phyloP scores from a whole-genome alignment of 1,284 basidiomycete genomes.

The Phellinidium pouzarii region DNA sequence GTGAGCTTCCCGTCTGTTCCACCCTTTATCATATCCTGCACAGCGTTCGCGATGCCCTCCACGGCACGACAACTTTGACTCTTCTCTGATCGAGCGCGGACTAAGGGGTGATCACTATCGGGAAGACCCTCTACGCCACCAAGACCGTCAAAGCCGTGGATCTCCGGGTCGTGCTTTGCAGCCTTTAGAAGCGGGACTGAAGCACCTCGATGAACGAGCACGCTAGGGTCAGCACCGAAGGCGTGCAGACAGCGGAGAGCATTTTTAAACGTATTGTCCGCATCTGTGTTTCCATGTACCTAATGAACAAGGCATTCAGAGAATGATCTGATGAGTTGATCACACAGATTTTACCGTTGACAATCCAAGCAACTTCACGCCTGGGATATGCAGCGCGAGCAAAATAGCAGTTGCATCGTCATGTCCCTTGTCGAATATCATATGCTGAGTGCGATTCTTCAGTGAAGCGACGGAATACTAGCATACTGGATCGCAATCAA shows the following conservation, averaged over 20 bases:
- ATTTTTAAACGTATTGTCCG: conserved; percentile 58
- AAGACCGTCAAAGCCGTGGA: conserved; percentile 74
- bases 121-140: conserved; percentile 75
- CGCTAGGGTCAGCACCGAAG: conserved; percentile 49
- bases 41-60: conserved; percentile 55
- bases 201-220: conserved; percentile 66
- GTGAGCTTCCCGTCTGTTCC: conserved; percentile 54
- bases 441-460: neutral
- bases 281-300: conserved; percentile 74
- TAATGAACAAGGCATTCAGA: conserved; percentile 24
- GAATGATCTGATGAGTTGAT: neutral
- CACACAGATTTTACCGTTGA: conserved; percentile 52
- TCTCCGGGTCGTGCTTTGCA: conserved; percentile 55
- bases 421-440: conserved; percentile 75
- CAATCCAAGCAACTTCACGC: conserved; percentile 66
- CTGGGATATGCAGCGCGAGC: conserved; percentile 57
- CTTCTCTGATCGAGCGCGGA: conserved; percentile 41
- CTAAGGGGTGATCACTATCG: conserved; percentile 35
- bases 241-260: conserved; percentile 67
- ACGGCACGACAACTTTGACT: conserved; percentile 39
- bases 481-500: conserved; percentile 52
- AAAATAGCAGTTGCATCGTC: conserved; percentile 81
- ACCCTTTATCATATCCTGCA: conserved; percentile 47
- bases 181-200: conserved; percentile 51
- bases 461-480: neutral